Evolutionary conservation across 164 flowering plant species (phyloP), one percentile per base, ranked within the genome.

Genomic region (Taxillus chinensis): DNA sequence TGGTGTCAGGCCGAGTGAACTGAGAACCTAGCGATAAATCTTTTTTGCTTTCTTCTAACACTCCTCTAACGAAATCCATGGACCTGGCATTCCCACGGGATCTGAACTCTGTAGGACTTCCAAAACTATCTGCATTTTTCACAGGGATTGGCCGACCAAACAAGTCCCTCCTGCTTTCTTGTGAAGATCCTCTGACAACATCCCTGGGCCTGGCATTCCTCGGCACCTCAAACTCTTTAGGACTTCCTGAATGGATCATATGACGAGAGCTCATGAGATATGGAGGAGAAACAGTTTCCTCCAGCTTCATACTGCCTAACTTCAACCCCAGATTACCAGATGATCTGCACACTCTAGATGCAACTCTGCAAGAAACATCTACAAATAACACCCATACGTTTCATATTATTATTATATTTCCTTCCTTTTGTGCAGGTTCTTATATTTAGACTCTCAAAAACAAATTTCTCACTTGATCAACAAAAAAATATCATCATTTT

Each of bases 61-160:
- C 11, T 41, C 67, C 73, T 40, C 77, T 68, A 38, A 75, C 83
- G 59, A 69, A 75, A 38, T 72, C 54, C 75, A 71, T 67, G n/a
- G 74, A 3, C 38, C 61, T 72, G 13, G 55, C 17, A 56, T 46
- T 57, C 51, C 62, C 50, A 7, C 43, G 46, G 2, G 8, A 10
- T 14, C 64, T 69, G 57, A 11, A 15, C 42, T 70, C 63, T 39
- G 9, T 11, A 14, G 51, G 51, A 8, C 9, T 11, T 0, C 12
- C 51, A 27, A 0, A 0, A 27, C 27, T 27, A 27, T 27, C 27
- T 27, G 2, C 27, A 27, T 27, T 27, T 27, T 27, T 27, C 2
- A 2, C 1, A 27, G 27, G 0, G 27, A 27, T 27, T 27, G 27
- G 27, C 27, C 27, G 27, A 27, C 27, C 27, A 27, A 3, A 17